Percentiles rank a stretch among this genome's conserved stretches.
phyloP scores from a whole-genome alignment of 495 filamentous ascomycete species.

The Aspergillus panamensis region DNA sequence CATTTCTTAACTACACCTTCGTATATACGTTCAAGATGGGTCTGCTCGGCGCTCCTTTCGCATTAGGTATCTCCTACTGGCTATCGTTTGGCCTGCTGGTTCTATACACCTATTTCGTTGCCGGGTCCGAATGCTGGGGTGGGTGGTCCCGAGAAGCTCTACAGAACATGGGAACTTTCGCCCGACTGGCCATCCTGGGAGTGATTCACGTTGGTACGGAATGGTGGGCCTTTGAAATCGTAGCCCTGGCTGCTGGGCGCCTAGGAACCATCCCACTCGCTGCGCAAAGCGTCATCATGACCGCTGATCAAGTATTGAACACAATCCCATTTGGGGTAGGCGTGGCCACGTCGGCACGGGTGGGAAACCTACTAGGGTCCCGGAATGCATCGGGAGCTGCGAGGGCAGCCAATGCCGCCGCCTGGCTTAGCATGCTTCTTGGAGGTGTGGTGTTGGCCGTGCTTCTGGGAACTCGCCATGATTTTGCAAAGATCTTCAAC shows the following conservation, averaged over 20 bases:
- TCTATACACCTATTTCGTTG: slow-evolving; percentile 68
- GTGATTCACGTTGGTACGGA: slow-evolving; percentile 89
- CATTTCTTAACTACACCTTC: slow-evolving; percentile 73
- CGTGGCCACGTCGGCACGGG: slow-evolving; percentile 73
- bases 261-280: slow-evolving; percentile 82
- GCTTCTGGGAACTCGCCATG: slow-evolving; percentile 68
- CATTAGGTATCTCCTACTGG: slow-evolving; percentile 87
- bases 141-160: slow-evolving; percentile 67
- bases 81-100: slow-evolving; percentile 73
- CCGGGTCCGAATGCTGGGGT: slow-evolving; percentile 78
- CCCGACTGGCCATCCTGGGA: slow-evolving; percentile 71
- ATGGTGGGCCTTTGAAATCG: slow-evolving; percentile 97
- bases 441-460: slow-evolving; percentile 67
- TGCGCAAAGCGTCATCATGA: slow-evolving; percentile 92
- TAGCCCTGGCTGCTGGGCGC: slow-evolving; percentile 81
- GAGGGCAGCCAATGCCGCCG: slow-evolving; percentile 73
- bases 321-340: slow-evolving; percentile 91
- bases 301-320: slow-evolving; percentile 86
- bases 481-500: slow-evolving; percentile 84
- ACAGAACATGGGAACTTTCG: slow-evolving; percentile 66
- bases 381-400: slow-evolving; percentile 64
- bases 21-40: slow-evolving; percentile 67
- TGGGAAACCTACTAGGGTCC: slow-evolving; percentile 81
- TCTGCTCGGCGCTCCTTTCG: slow-evolving; percentile 76
- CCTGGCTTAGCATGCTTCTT: slow-evolving; percentile 65